Conservation (phyloP, 2,329 filamentous ascomycete species). For the Pyrenochaeta sp. region DNA sequence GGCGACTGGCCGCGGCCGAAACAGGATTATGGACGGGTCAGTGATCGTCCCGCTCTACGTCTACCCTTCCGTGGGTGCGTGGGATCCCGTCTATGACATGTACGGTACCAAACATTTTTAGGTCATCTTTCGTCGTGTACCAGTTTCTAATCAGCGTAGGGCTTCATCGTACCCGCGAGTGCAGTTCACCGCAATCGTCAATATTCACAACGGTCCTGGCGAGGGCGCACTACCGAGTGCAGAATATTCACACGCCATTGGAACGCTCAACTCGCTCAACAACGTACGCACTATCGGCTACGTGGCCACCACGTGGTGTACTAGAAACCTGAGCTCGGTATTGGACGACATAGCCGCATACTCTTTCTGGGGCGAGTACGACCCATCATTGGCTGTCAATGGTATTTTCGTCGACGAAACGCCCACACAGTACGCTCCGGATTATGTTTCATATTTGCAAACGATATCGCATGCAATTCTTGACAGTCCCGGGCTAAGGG, state of each 20-base stretch:
- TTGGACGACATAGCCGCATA: constrained; percentile 56
- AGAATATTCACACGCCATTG: constrained; percentile 55
- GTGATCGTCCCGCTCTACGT: constrained; percentile 60
- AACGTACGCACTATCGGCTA: constrained; percentile 62
- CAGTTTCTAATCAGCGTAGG: constrained; percentile 26
- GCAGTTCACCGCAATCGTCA: constrained; percentile 62
- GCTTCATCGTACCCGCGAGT: constrained; percentile 46
- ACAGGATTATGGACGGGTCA: constrained; percentile 33
- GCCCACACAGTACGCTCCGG: constrained; percentile 37
- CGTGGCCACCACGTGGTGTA: constrained; percentile 60
- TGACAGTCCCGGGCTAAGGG: constrained; percentile 31
- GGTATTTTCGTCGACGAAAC: constrained; percentile 62
- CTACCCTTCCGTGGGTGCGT: constrained; percentile 57
- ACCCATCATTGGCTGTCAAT: constrained; percentile 52
- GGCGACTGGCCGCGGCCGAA: constrained; percentile 12
- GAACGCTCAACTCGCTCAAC: constrained; percentile 50
- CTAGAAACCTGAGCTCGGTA: constrained; percentile 27
- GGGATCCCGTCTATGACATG: constrained; percentile 56
- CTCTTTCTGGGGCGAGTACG: constrained; percentile 53
- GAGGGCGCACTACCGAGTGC: constrained; percentile 52
- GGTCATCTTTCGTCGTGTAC: constrained; percentile 3
- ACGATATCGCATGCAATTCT: constrained; percentile 25
- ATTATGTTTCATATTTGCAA: constrained; percentile 30
- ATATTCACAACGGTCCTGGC: constrained; percentile 59
- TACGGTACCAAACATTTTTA: constrained; percentile 30